These are phyloP conservation scores for Erigeron philadelphicus DNA, from an alignment of 140 eudicot genomes.

Conservation along the genomic window DNA sequence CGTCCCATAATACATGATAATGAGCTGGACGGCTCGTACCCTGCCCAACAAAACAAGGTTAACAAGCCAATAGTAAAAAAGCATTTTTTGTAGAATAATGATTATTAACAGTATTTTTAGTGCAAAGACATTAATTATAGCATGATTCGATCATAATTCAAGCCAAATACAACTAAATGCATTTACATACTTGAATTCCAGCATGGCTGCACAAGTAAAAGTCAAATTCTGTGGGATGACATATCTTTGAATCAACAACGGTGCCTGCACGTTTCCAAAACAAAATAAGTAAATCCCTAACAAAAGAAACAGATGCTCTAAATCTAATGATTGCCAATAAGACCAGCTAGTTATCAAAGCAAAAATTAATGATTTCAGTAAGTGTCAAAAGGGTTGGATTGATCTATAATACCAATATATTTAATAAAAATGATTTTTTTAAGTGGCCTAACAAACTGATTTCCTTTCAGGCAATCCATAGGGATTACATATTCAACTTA, in stretches of 20 bases:
- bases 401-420: too few species aligned
- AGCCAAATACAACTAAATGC: neutral
- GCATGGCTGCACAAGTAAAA: slow-evolving; percentile 65
- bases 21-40: slow-evolving; percentile 84
- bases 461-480: too few species aligned
- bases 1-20: slow-evolving; percentile 92
- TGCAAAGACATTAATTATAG: too few species aligned
- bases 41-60: slow-evolving; percentile 23
- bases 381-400: too few species aligned
- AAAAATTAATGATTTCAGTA: too few species aligned
- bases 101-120: too few species aligned
- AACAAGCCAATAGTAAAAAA: neutral
- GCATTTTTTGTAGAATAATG: too few species aligned
- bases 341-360: too few species aligned
- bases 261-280: slow-evolving; percentile 37
- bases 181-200: slow-evolving; percentile 48
- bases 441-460: too few species aligned
- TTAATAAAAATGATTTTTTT: too few species aligned
- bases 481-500: too few species aligned
- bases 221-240: slow-evolving; percentile 72
- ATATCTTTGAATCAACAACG: slow-evolving; percentile 59
- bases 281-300: neutral
- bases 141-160: neutral
- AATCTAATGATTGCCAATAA: neutral
- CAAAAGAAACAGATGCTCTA: neutral